A percentile compares a stretch with the other conserved stretches of the same genome.
These are phyloP conservation scores for Penicillium sp. DNA, from an alignment of 2,329 filamentous ascomycete species.

Conservation along the genomic window DNA sequence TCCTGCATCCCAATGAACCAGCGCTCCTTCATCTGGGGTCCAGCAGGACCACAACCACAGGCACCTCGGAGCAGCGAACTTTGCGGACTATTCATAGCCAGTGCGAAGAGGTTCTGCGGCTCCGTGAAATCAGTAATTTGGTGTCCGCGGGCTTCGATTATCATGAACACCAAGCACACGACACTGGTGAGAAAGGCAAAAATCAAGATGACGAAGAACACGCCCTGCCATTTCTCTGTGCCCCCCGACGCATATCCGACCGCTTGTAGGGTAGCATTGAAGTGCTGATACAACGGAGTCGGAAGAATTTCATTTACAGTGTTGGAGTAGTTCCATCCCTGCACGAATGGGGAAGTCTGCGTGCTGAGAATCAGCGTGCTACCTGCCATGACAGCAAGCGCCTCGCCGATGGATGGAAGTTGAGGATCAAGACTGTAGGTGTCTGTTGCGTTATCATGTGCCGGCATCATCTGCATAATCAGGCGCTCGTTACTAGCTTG, in stretches of 20 bases:
- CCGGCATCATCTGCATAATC: conserved; percentile 56
- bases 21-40: conserved; percentile 48
- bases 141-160: conserved; percentile 53
- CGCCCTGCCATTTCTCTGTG: conserved; percentile 58
- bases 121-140: conserved; percentile 78
- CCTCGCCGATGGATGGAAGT: conserved; percentile 70
- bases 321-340: conserved; percentile 53
- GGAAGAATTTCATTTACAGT: conserved; percentile 35
- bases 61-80: conserved; percentile 53
- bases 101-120: conserved; percentile 70
- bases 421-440: conserved; percentile 45
- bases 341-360: conserved; percentile 60
- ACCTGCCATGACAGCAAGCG: conserved; percentile 67
- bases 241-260: conserved; percentile 72
- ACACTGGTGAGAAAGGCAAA: conserved; percentile 67
- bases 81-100: conserved; percentile 66
- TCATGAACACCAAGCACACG: conserved; percentile 63
- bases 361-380: conserved; percentile 64
- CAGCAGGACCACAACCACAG: conserved; percentile 57
- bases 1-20: conserved; percentile 50
- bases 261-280: conserved; percentile 63
- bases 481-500: conserved; percentile 62
- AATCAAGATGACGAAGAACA: conserved; percentile 67
- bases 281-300: conserved; percentile 54
- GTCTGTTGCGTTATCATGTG: conserved; percentile 28